Conservation (phyloP, 495 filamentous ascomycete species). For the Thermochaetoides thermophila region DNA sequence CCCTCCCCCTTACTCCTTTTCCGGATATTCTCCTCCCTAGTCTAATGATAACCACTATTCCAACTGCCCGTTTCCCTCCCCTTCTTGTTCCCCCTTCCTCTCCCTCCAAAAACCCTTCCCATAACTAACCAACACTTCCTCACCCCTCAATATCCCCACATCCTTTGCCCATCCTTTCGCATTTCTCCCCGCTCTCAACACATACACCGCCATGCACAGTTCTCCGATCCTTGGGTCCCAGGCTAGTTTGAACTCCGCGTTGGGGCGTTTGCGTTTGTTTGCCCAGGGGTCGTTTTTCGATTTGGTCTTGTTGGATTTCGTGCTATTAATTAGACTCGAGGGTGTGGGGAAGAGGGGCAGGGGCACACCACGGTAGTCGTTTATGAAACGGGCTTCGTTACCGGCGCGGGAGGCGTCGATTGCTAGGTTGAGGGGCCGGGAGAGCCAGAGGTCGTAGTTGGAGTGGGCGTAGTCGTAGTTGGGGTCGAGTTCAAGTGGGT, state of each 20-base stretch:
- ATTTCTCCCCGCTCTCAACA: slow-evolving; percentile 42
- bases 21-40: slow-evolving; percentile 3
- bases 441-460: slow-evolving; percentile 54
- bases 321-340: not conserved
- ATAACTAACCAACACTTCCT: slow-evolving; percentile 46
- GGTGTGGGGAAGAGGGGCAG: not conserved
- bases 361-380: slow-evolving; percentile 55
- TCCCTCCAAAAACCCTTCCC: slow-evolving; percentile 49
- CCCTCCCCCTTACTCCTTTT: not conserved
- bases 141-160: slow-evolving; percentile 14
- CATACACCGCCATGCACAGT: slow-evolving; percentile 46
- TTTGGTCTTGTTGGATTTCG: not conserved
- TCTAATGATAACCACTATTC: not conserved
- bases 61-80: slow-evolving; percentile 1
- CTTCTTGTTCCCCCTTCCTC: slow-evolving; percentile 19
- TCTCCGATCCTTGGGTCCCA: slow-evolving; percentile 32
- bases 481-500: no score
- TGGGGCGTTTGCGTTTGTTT: slow-evolving; percentile 23
- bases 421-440: slow-evolving; percentile 40
- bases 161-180: slow-evolving; percentile 30
- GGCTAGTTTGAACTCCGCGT: slow-evolving; percentile 45
- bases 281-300: not conserved
- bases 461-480: slow-evolving; percentile 29
- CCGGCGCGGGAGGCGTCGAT: slow-evolving; percentile 47
- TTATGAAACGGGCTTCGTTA: slow-evolving; percentile 59